Percentiles rank a stretch among this genome's conserved stretches.
phyloP scores from a whole-genome alignment of 1,284 basidiomycete species.

The Golubevia pallescens region DNA sequence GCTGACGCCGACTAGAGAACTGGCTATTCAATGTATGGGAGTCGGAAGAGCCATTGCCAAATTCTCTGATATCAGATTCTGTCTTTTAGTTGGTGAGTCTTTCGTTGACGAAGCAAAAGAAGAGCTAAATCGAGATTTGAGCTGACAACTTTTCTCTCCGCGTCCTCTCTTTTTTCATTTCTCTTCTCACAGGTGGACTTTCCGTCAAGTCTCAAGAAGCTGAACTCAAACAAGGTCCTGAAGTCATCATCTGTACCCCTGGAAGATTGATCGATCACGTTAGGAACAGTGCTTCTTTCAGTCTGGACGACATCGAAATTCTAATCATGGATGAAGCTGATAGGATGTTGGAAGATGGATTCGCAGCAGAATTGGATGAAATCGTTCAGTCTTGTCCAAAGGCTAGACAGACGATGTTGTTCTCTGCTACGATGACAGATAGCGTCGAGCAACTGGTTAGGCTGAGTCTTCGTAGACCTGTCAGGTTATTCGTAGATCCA shows the following conservation, averaged over 20 bases:
- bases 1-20: conserved; percentile 88
- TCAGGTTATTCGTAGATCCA: conserved; percentile 92
- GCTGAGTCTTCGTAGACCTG: conserved; percentile 88
- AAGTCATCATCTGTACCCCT: conserved; percentile 91
- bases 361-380: conserved; percentile 91
- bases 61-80: conserved; percentile 86
- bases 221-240: conserved; percentile 81
- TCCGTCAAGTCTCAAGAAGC: conserved; percentile 89
- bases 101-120: neutral
- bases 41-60: conserved; percentile 83
- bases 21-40: conserved; percentile 91
- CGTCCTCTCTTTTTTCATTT: conserved; percentile 3
- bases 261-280: conserved; percentile 96
- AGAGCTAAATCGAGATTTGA: neutral
- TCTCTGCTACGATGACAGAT: conserved; percentile 98
- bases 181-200: conserved; percentile 74
- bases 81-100: conserved; percentile 76
- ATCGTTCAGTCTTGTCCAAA: conserved; percentile 88
- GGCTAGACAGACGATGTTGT: conserved; percentile 94
- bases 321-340: conserved; percentile 96
- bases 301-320: conserved; percentile 88
- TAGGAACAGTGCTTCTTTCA: conserved; percentile 91
- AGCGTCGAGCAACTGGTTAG: conserved; percentile 89
- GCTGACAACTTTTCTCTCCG: neutral
- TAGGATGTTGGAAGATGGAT: conserved; percentile 96